phyloP scores from a whole-genome alignment of 345 rosid species.

The Ceriops tagal region DNA sequence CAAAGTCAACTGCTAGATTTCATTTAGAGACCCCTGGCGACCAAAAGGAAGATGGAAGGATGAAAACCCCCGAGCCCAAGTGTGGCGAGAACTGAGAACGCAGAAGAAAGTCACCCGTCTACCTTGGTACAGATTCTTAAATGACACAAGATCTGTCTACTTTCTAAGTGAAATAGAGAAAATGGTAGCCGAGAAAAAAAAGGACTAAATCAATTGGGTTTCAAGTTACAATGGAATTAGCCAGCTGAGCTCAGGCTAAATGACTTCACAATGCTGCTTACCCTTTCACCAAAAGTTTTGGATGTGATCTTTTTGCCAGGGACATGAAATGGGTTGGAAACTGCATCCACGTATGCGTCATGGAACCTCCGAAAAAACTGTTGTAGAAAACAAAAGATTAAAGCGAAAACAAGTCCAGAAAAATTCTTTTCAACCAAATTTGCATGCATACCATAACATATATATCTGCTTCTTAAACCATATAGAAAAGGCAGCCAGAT shows the following conservation, averaged over 20 bases:
- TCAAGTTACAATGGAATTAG: slow-evolving; percentile 22
- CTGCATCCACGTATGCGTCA: slow-evolving; percentile 91
- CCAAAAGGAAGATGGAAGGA: too few species aligned
- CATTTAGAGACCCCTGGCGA: too few species aligned
- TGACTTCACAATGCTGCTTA: slow-evolving; percentile 75
- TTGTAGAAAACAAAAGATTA: slow-evolving; percentile 1
- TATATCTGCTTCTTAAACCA: too few species aligned
- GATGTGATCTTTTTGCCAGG: slow-evolving; percentile 95
- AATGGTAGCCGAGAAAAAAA: slow-evolving; percentile 3
- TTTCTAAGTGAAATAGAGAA: too few species aligned
- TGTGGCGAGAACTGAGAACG: too few species aligned
- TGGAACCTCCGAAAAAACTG: slow-evolving; percentile 90
- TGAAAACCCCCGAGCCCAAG: too few species aligned
- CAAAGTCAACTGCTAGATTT: too few species aligned
- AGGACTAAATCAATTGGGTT: slow-evolving; percentile 1
- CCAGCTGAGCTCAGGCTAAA: slow-evolving; percentile 63
- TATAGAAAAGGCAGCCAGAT: too few species aligned
- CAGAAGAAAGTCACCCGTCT: neutral
- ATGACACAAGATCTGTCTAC: neutral
- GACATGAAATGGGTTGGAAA: slow-evolving; percentile 94
- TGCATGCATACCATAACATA: too few species aligned
- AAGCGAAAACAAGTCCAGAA: neutral
- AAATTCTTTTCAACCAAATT: too few species aligned
- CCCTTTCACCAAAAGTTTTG: slow-evolving; percentile 72
- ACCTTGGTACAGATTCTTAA: slow-evolving; percentile 3